Conservation (phyloP, 495 filamentous ascomycete genomes). For the Saxispiralis lemnorum region DNA sequence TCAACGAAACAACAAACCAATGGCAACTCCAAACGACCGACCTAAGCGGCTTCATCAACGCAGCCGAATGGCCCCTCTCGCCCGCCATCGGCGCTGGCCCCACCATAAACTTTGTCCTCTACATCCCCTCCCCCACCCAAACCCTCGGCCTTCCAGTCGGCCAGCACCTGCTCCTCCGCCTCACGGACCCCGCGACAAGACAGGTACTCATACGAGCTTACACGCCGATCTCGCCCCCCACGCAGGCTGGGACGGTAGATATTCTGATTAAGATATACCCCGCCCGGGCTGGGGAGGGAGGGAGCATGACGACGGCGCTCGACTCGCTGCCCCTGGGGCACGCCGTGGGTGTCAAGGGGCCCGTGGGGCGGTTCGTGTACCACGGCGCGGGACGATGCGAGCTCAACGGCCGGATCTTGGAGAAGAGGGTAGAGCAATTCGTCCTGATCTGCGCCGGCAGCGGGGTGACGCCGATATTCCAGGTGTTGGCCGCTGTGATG, state of each 20-base stretch:
- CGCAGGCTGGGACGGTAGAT: constrained; percentile 44
- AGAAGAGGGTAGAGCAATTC: constrained; percentile 47
- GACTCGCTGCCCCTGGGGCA: constrained; percentile 54
- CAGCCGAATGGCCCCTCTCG: constrained; percentile 89
- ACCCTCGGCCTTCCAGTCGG: constrained; percentile 68
- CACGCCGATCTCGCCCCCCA: constrained; percentile 60
- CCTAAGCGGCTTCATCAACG: constrained; percentile 86
- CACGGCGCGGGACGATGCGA: constrained; percentile 45
- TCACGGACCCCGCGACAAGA: constrained; percentile 48
- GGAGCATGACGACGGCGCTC: constrained; percentile 71
- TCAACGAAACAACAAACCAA: constrained; percentile 30
- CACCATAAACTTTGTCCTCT: constrained; percentile 89
- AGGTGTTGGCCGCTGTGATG: constrained; percentile 66
- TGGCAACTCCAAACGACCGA: constrained; percentile 73
- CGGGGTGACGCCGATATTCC: constrained; percentile 83
- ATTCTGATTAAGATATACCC: constrained; percentile 73
- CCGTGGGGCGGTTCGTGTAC: constrained; percentile 78
- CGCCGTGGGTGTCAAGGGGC: constrained; percentile 73
- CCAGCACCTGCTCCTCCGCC: constrained; percentile 76
- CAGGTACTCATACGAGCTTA: constrained; percentile 73
- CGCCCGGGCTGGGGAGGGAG: constrained; percentile 32
- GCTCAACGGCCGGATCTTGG: constrained; percentile 33
- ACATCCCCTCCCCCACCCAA: constrained; percentile 45
- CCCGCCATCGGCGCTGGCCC: constrained; percentile 86
- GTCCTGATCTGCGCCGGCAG: constrained; percentile 82